Base-by-base conservation (phyloP, 768 basidiomycete species). In the Mycena maculata region DNA sequence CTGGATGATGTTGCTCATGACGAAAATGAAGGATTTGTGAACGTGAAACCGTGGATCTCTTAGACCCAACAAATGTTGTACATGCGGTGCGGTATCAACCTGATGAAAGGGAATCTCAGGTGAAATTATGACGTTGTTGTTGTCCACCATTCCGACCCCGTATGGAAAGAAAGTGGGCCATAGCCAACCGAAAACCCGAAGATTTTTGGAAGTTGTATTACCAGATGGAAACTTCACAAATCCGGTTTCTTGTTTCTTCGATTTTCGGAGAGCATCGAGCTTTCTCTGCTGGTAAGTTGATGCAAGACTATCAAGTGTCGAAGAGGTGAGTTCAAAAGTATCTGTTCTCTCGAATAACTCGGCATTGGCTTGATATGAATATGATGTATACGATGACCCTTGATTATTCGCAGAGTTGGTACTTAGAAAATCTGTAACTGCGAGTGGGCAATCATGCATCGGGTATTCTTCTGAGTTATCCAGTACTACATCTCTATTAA, bases 91-190 rank as follows among this genome's bases (percentile, higher is more conserved):
- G 7, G 63, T 65, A 33, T 64, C 62, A 27, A 71, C 42, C 16
- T 60, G 15, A 39, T 54, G 67, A 44, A 68, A 71, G 8, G 38
- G 44, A n/a, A 54, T 42, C 3, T 53, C 42, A 0, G 57, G 31
- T 15, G 54, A 45, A 13, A 67, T 58, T 23, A 48, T 27, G 1
- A 60, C 54, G 31, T 58, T 52, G 25, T 48, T 56, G 30, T 68
- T 61, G 27, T 73, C 71, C n/a, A n/a, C n/a, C n/a, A n/a, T n/a
- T n/a, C n/a, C n/a, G n/a, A n/a, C n/a, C n/a, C n/a, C n/a, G n/a
- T n/a, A n/a, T n/a, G n/a, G n/a, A n/a, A n/a, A n/a, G n/a, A 74
- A 56, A 28, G 71, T 72, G 33, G 73, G 73, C 62, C 65, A 74
- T 27, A 74, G 44, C 30, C 39, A 54, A 16, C 65, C 68, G 54